Conservation (phyloP, 164 flowering plant species). For the Liriodendron chinense region DNA sequence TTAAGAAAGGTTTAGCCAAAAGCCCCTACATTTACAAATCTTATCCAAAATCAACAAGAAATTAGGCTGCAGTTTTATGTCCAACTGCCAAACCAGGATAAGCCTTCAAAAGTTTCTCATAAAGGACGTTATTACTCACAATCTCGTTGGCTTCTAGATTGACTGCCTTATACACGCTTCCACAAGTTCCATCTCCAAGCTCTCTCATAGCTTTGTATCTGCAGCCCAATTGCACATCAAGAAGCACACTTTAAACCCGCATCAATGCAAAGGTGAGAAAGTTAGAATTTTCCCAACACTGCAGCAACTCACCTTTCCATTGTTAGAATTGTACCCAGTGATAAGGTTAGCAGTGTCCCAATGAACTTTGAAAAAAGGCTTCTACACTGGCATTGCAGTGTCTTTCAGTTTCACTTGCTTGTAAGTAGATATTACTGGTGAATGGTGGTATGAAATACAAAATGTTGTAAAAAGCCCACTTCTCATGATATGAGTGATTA, state of each 20-base stretch:
- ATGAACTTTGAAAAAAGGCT: slow-evolving; percentile 41
- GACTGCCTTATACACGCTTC: slow-evolving; percentile 76
- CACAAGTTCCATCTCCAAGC: slow-evolving; percentile 95
- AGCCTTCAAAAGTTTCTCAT: background rate
- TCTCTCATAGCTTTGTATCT: slow-evolving; percentile 73
- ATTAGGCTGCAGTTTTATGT: background rate
- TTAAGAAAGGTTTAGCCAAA: too few species aligned
- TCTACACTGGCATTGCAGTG: slow-evolving; percentile 44
- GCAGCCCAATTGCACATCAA: slow-evolving; percentile 16
- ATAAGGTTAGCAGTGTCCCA: slow-evolving; percentile 28
- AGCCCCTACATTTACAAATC: background rate
- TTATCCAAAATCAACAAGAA: background rate
- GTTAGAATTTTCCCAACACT: background rate
- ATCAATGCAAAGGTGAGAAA: background rate
- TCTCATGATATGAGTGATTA: slow-evolving; percentile 46
- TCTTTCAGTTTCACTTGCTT: slow-evolving; percentile 34
- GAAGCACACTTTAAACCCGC: background rate
- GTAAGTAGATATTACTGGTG: slow-evolving; percentile 28
- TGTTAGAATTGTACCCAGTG: slow-evolving; percentile 25
- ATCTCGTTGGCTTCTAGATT: slow-evolving; percentile 61
- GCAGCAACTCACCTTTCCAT: slow-evolving; percentile 60
- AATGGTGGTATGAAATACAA: slow-evolving; percentile 34
- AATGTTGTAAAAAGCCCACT: slow-evolving; percentile 32
- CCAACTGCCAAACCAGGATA: background rate
- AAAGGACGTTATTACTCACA: slow-evolving; percentile 39